Conservation (phyloP, 306 rosid genomes). For the Cicer yamashitae region DNA sequence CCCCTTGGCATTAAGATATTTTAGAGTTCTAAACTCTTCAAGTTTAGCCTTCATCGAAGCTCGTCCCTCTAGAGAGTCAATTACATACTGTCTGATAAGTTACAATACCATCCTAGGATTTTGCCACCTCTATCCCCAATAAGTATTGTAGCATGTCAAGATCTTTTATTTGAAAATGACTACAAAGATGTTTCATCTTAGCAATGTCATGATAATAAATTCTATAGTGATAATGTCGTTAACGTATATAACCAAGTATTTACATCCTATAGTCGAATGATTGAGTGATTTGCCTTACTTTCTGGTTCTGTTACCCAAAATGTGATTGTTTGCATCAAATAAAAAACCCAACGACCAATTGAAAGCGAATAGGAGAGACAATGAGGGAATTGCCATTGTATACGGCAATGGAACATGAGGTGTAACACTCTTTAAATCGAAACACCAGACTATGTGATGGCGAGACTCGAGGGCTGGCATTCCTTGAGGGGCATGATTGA, state of each 20-base stretch:
- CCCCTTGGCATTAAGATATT: no score
- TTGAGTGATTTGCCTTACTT: no score
- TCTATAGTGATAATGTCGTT: no score
- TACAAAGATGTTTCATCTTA: background rate
- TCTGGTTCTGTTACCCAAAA: background rate
- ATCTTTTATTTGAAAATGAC: no score
- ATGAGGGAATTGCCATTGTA: background rate
- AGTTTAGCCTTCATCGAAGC: no score
- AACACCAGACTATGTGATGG: background rate
- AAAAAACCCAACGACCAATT: background rate
- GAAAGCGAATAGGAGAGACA: background rate
- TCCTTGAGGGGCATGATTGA: background rate
- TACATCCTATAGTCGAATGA: no score
- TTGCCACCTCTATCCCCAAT: no score
- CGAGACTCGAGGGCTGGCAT: background rate
- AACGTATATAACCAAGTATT: no score
- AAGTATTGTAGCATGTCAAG: background rate
- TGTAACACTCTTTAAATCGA: background rate
- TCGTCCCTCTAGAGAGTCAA: no score
- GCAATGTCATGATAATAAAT: background rate
- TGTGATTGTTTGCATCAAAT: background rate
- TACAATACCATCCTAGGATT: no score
- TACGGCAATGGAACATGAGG: background rate
- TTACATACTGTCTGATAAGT: no score
- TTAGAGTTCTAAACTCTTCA: no score